Percentiles rank a stretch among this genome's conserved stretches.
Evolutionary conservation across 2,329 filamentous ascomycete species (phyloP).

Genomic region (Venturiaceae sp.): DNA sequence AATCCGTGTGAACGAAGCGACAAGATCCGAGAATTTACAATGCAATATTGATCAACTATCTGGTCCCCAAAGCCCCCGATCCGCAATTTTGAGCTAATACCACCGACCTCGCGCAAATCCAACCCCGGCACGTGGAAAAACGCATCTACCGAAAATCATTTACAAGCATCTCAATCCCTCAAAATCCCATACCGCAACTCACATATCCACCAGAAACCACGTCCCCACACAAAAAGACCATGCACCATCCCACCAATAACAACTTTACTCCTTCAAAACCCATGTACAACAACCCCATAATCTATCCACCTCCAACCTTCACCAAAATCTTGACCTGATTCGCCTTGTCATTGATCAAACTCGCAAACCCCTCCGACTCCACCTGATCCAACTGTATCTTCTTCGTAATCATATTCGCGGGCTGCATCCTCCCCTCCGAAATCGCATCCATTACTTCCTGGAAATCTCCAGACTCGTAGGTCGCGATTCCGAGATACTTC

Average conservation of each 20-base stretch:
- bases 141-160: background rate
- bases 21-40: too few relatives aligned
- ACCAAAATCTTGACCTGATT: conserved; percentile 9
- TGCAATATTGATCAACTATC: too few relatives aligned
- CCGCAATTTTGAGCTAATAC: background rate
- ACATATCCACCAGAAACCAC: too few relatives aligned
- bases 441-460: conserved; percentile 38
- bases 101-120: background rate
- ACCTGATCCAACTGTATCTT: conserved; percentile 35
- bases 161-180: background rate
- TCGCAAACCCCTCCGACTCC: conserved; percentile 20
- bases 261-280: background rate
- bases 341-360: conserved; percentile 7
- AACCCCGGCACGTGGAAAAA: background rate
- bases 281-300: background rate
- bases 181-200: background rate
- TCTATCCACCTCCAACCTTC: conserved; percentile 1
- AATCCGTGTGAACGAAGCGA: too few relatives aligned
- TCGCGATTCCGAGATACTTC: conserved; percentile 42
- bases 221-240: background rate
- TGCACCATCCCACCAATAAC: background rate
- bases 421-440: conserved; percentile 29
- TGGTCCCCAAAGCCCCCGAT: too few relatives aligned
- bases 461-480: conserved; percentile 42
- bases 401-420: conserved; percentile 39